Base-by-base conservation (phyloP, 345 rosid species). In the Pistacia vera region DNA sequence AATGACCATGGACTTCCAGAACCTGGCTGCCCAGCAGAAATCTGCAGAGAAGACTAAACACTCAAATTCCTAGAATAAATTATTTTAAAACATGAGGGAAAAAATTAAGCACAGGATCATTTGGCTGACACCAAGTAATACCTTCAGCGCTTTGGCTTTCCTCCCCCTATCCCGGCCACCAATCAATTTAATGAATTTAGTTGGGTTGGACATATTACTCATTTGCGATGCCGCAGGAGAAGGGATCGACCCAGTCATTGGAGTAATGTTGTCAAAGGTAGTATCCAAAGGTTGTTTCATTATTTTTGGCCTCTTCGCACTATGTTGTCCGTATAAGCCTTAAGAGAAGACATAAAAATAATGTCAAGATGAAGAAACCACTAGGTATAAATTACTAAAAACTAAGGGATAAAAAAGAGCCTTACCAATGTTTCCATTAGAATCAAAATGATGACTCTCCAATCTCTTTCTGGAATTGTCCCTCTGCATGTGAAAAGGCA, bases 201-300 rank as follows among this genome's bases (percentile, higher is more conserved):
- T 87, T 63, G 94, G 90, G 90, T 87, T 88, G 77, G 98, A 87
- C 95, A 97, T 90, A 83, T 90, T 91, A 85, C 98, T 93, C 93
- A 93, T 91, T 81, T 96, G 98, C 71, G 99, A 94, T 77, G 92
- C 93, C 8, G 83, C 92, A 13, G 96, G 96, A 79, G 97, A 93
- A 79, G 96, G 94, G 70, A 90, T 63, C 16, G 93, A 88, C 56
- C 96, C 97, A 69, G 85, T 69, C 78, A 78, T 36, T 68, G 88
- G 86, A 79, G 79, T 78, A 69, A 88, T 78, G 80, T 80, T 87
- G 80, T 94, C 97, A 74, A 84, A 87, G 72, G 87, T 76, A 74
- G 86, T 82, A 67, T 94, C 99, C 35, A 83, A 73, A 25, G 86
- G 72, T 68, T 90, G 93, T 82, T 90, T 96, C 79, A 84, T 72